Base-by-base conservation (phyloP, 1,284 basidiomycete genomes). In the Acaromyces ingoldii region DNA sequence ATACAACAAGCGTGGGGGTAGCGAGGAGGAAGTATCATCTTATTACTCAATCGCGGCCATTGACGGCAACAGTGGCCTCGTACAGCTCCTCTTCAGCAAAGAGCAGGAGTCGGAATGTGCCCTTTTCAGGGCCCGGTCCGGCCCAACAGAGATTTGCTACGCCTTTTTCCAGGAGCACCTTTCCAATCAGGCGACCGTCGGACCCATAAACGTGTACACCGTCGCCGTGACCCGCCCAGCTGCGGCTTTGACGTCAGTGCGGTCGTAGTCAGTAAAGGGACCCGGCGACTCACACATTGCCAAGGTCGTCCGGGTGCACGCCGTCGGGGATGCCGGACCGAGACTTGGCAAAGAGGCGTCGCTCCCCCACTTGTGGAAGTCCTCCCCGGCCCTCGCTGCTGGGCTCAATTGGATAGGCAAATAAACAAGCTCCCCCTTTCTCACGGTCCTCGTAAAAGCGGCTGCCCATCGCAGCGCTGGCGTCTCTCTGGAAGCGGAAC, bases 101-200 rank as follows among this genome's bases (percentile, higher is more conserved):
- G 36, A 64, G 29, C 15, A 64, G 60, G 36, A 53, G 51, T 11
- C 57, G 40, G 46, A 56, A 62, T 6, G 19, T 33, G 25, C 19
- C 15, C 21, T 46, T 46, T 11, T 5, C 38, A 6, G 51, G 49
- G 47, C 51, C 42, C 22, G n/a, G n/a, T 34, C 60, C 62, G 0
- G 62, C 62, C 62, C 60, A 64, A 43, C 62, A 64, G 19, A 64
- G 62, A 55, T 64, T 64, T 45, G 62, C 62, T 2, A 58, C 57
- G 11, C 62, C 62, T 22, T 55, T 58, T 11, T 46, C 57, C n/a
- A 64, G 49, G n/a, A 59, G 46, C 33, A 62, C 49, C 31, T 62
- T 62, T 29, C 62, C 62, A 17, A 64, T 62, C n/a, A 56, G 56
- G 38, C 51, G 51, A 19, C 62, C 62, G 44, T 3, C 55, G 59